Conservation (phyloP, 2,329 filamentous ascomycete species). For the Fusarium graminum region DNA sequence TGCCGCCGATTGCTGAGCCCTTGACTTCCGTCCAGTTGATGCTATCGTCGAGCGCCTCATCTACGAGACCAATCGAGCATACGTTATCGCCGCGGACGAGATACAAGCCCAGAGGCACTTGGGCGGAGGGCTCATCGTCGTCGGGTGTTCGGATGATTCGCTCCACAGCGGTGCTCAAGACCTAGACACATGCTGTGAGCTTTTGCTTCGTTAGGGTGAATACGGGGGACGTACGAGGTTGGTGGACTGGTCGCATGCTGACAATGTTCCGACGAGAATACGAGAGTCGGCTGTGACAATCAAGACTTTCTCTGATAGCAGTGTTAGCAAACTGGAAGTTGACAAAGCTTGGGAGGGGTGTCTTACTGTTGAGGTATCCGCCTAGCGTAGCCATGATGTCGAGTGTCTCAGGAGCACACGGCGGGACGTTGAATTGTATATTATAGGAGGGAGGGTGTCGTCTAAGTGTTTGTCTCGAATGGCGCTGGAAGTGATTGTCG, state of each 20-base stretch:
- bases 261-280: conserved; percentile 83
- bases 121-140: conserved; percentile 82
- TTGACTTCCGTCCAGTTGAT: conserved; percentile 95
- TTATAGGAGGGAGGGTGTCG: not conserved
- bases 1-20: conserved; percentile 84
- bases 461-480: not conserved
- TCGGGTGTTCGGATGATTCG: conserved; percentile 90
- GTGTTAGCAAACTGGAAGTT: conserved; percentile 18
- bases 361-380: conserved; percentile 60
- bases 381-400: conserved; percentile 60
- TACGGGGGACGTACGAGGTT: conserved; percentile 73
- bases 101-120: conserved; percentile 88
- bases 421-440: not conserved
- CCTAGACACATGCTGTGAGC: conserved; percentile 59
- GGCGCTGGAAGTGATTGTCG: not conserved
- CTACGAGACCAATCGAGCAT: conserved; percentile 87
- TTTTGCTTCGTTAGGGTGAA: not conserved
- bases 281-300: conserved; percentile 94
- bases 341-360: conserved; percentile 18
- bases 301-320: conserved; percentile 81
- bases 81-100: conserved; percentile 96
- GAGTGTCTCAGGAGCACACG: conserved; percentile 11
- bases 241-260: conserved; percentile 90
- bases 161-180: conserved; percentile 85
- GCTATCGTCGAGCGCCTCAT: conserved; percentile 87